phyloP scores from a whole-genome alignment of 164 flowering plant species.

The Chimonanthus salicifolius region DNA sequence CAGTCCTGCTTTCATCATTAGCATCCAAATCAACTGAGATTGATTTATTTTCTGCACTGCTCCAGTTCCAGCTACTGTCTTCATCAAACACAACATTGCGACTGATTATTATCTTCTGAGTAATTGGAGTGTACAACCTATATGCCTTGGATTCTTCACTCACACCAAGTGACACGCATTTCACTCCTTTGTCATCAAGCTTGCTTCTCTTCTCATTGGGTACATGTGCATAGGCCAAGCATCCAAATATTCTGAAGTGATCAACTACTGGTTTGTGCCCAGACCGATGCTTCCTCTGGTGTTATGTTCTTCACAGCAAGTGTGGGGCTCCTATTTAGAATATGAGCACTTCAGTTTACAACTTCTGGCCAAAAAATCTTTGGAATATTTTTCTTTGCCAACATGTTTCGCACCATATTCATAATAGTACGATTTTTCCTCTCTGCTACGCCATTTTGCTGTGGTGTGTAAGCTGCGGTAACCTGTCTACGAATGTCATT shows the following conservation, averaged over 20 bases:
- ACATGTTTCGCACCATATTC: not conserved
- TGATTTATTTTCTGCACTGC: too few relatives aligned
- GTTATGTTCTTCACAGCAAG: not conserved
- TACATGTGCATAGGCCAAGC: not conserved
- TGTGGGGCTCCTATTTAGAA: not conserved
- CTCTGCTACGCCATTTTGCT: not conserved
- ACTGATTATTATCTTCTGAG: too few relatives aligned
- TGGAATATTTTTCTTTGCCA: not conserved
- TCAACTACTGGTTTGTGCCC: not conserved
- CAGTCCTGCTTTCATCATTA: too few relatives aligned
- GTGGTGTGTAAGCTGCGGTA: not conserved
- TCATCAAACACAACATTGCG: too few relatives aligned
- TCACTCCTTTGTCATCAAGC: conserved; percentile 2
- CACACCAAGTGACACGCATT: not conserved
- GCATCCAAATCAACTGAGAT: too few relatives aligned
- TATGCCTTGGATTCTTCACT: conserved; percentile 10
- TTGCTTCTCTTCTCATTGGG: conserved; percentile 1
- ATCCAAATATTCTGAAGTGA: conserved; percentile 6
- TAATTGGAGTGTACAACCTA: too few relatives aligned
- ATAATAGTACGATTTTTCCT: not conserved
- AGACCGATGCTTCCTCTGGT: conserved; percentile 10
- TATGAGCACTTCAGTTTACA: not conserved
- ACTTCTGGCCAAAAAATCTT: not conserved
- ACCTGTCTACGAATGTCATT: too few relatives aligned
- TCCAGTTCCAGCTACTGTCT: too few relatives aligned